Evolutionary conservation across 164 flowering plant species (phyloP).

Genomic region (Akebia trifoliata): DNA sequence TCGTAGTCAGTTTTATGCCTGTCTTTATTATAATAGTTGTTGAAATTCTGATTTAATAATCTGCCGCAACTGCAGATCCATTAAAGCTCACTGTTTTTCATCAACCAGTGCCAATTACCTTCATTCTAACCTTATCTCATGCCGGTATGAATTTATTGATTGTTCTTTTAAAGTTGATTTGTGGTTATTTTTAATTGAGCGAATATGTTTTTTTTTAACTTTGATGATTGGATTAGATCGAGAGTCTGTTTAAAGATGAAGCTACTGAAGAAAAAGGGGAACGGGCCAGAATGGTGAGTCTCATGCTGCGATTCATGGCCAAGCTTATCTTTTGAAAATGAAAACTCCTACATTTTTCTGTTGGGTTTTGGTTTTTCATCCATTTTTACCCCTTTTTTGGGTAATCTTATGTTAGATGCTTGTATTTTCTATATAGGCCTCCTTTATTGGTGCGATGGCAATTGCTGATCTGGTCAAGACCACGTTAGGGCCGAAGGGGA

Average conservation of each 20-base stretch:
- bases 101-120: not conserved
- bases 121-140: not conserved
- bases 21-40: too few species aligned
- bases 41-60: not conserved
- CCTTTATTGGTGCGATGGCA: constrained; percentile 97
- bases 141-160: constrained; percentile 10
- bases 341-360: too few species aligned
- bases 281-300: constrained; percentile 89
- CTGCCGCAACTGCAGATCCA: not conserved
- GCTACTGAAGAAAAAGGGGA: constrained; percentile 98
- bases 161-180: not conserved
- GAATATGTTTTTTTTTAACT: not conserved
- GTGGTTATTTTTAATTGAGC: not conserved
- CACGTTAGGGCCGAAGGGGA: constrained; percentile 97
- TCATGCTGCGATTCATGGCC: not conserved
- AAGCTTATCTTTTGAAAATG: too few species aligned
- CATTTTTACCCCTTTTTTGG: not conserved
- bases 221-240: constrained; percentile 35
- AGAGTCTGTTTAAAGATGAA: constrained; percentile 81
- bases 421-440: constrained; percentile 40
- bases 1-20: too few species aligned
- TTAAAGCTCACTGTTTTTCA: not conserved
- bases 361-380: too few species aligned
- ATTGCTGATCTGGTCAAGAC: constrained; percentile 95
- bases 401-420: not conserved